These are phyloP conservation scores for Anethum foeniculum DNA, from an alignment of 140 eudicot genomes.

Conservation along the genomic window DNA sequence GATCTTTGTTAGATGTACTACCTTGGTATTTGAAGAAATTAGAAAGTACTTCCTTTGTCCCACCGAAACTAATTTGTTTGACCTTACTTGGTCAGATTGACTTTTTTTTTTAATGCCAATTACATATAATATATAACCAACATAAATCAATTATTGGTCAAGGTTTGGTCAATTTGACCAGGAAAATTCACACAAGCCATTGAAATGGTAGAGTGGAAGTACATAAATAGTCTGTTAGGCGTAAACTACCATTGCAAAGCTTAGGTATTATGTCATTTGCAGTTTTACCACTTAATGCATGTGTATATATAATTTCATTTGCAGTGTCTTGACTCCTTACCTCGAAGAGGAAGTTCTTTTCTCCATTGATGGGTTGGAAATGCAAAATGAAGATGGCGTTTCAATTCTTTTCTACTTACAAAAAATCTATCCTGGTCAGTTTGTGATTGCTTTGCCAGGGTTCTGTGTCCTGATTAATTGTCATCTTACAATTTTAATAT, in stretches of 20 bases:
- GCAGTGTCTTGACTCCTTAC: constrained; percentile 86
- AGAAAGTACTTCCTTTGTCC: neutral
- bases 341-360: constrained; percentile 85
- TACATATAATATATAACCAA: neutral
- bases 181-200: neutral
- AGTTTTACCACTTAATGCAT: constrained; percentile 2
- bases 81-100: neutral
- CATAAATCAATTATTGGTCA: neutral
- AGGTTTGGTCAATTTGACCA: neutral
- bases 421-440: constrained; percentile 83
- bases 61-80: neutral
- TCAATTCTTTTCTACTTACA: constrained; percentile 84
- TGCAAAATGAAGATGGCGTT: constrained; percentile 89
- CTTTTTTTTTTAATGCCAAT: neutral
- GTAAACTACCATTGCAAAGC: neutral
- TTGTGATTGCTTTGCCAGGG: constrained; percentile 11
- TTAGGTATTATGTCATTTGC: neutral
- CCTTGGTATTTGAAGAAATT: neutral
- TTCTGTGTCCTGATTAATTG: neutral
- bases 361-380: constrained; percentile 52
- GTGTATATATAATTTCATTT: constrained; percentile 3
- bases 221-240: neutral
- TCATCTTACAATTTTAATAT: neutral
- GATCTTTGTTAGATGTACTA: neutral
- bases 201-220: neutral